Conservation (phyloP, 306 rosid species). For the Carpinus fangiana region DNA sequence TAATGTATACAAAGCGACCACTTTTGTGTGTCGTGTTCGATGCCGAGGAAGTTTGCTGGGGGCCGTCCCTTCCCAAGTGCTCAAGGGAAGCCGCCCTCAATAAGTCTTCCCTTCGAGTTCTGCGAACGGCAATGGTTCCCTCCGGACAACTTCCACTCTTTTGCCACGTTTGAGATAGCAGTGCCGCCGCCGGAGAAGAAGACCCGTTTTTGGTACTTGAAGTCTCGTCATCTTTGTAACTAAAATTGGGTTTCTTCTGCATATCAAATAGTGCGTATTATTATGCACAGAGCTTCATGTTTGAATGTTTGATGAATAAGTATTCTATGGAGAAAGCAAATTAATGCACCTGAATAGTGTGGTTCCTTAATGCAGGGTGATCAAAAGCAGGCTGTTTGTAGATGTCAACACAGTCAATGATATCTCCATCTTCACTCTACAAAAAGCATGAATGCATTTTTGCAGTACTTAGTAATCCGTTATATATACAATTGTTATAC, state of each 20-base stretch:
- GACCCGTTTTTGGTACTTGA: constrained; percentile 11
- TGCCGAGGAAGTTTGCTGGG: constrained; percentile 8
- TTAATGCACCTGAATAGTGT: constrained; percentile 43
- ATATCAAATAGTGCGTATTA: neutral
- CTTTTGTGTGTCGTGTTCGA: constrained; percentile 8
- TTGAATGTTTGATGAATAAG: neutral
- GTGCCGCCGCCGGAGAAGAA: neutral
- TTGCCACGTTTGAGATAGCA: constrained; percentile 53
- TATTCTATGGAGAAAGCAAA: neutral
- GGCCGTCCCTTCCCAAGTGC: constrained; percentile 43
- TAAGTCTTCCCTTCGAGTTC: constrained; percentile 44
- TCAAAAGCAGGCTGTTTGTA: constrained; percentile 59
- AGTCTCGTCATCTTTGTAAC: neutral
- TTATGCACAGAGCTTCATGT: no score
- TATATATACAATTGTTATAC: no score
- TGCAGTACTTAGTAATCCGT: neutral
- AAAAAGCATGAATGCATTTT: neutral
- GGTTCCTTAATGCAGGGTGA: constrained; percentile 53
- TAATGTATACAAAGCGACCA: neutral
- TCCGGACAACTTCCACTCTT: constrained; percentile 66
- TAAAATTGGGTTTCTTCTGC: constrained; percentile 49
- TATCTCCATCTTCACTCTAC: constrained; percentile 68
- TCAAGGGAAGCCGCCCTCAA: constrained; percentile 39
- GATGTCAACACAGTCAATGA: constrained; percentile 52
- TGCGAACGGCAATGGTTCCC: constrained; percentile 66